phyloP scores from a whole-genome alignment of 495 filamentous ascomycete genomes.

The Neurospora intermedia region DNA sequence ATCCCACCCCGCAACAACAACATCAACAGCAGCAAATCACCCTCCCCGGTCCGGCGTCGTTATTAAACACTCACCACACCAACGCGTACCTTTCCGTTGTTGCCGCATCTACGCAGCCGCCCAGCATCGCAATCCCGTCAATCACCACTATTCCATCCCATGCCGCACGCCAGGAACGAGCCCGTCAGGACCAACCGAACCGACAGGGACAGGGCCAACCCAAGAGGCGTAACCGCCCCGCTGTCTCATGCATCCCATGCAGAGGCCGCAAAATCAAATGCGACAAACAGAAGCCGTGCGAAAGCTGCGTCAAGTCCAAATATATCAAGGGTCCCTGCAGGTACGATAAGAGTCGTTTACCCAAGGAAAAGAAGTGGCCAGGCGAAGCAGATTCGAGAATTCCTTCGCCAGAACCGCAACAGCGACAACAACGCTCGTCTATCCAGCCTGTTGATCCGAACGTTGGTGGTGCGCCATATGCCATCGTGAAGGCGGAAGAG shows the following conservation, averaged over 20 bases:
- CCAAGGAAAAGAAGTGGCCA: background rate
- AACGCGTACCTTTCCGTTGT: background rate
- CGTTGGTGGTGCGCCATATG: background rate
- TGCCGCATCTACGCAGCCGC: background rate
- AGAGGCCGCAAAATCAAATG: background rate
- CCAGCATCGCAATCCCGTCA: background rate
- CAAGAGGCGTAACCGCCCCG: background rate
- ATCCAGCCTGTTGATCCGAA: background rate
- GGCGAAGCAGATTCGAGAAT: background rate
- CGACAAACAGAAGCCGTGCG: background rate
- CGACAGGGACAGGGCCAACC: background rate
- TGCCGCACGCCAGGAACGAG: background rate
- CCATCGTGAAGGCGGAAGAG: background rate
- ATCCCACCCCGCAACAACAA: background rate
- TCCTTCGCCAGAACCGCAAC: background rate
- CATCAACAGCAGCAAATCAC: background rate
- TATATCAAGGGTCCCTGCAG: background rate
- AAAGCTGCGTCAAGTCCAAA: background rate
- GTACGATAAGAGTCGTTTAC: background rate
- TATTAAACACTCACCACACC: background rate
- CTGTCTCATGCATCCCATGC: background rate
- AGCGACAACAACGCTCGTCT: background rate
- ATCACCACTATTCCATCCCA: background rate
- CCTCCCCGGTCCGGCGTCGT: background rate
- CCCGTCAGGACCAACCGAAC: background rate